Percentiles rank a stretch among this genome's conserved stretches.
phyloP scores from a whole-genome alignment of 1,139 yeast genomes.

The Hemisphaericaspora subhashii region DNA sequence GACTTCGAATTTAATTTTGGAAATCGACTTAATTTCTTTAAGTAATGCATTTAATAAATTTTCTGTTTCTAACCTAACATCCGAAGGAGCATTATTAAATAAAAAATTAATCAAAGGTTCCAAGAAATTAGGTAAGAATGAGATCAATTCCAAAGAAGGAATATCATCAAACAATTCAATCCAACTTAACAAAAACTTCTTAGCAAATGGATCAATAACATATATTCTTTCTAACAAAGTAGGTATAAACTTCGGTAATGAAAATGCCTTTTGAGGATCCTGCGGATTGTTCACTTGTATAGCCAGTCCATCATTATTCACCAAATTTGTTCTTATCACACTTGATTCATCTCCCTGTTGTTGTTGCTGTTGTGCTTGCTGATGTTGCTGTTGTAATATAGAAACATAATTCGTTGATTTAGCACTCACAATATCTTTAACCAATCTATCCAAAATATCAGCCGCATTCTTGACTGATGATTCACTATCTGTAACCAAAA shows the following conservation, averaged over 20 bases:
- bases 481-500: slow-evolving; percentile 88
- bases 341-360: slow-evolving; percentile 29
- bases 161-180: slow-evolving; percentile 85
- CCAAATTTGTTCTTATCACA: slow-evolving; percentile 44
- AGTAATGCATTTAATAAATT: slow-evolving; percentile 72
- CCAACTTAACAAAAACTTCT: slow-evolving; percentile 93
- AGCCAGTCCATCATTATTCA: slow-evolving; percentile 52
- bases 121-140: slow-evolving; percentile 84
- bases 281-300: slow-evolving; percentile 62
- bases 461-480: slow-evolving; percentile 95
- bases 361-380: too few species aligned
- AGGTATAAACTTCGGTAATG: slow-evolving; percentile 86
- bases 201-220: slow-evolving; percentile 88
- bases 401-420: slow-evolving; percentile 90
- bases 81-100: slow-evolving; percentile 77
- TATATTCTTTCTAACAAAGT: slow-evolving; percentile 86
- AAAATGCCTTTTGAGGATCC: slow-evolving; percentile 74
- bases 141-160: slow-evolving; percentile 85
- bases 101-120: slow-evolving; percentile 82
- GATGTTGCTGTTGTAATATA: slow-evolving; percentile 62
- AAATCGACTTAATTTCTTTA: slow-evolving; percentile 75
- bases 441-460: slow-evolving; percentile 82
- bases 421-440: slow-evolving; percentile 94
- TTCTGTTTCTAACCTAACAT: slow-evolving; percentile 84
- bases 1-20: slow-evolving; percentile 60